A percentile compares a stretch with the other conserved stretches of the same genome.
Conservation (phyloP, 2,329 filamentous ascomycete species). For the Colletotrichum theobromicola region DNA sequence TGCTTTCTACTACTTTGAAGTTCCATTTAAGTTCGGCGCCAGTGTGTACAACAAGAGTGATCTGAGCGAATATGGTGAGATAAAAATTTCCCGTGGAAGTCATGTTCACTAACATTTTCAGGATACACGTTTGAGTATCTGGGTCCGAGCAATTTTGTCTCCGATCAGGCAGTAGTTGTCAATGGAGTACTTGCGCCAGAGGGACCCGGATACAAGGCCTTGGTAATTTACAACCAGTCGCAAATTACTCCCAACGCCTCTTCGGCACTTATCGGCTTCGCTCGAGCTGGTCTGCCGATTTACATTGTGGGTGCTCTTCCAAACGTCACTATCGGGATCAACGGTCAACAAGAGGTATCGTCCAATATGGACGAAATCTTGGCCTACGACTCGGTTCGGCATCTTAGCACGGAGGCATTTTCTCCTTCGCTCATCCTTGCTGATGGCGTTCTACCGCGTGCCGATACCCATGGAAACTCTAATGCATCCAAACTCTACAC, state of each 20-base stretch:
- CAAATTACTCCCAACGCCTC: background rate
- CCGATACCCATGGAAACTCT: background rate
- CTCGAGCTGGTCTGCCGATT: background rate
- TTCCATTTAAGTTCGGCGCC: background rate
- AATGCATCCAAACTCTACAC: background rate
- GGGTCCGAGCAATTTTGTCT: background rate
- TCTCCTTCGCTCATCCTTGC: background rate
- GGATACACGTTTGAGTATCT: background rate
- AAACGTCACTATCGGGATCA: background rate
- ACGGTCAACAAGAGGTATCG: background rate
- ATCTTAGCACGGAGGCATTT: background rate
- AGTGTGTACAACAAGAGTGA: background rate
- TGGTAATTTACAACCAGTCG: background rate
- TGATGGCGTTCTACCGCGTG: background rate
- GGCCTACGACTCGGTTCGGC: background rate
- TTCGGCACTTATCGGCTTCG: background rate
- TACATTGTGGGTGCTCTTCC: background rate
- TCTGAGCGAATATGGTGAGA: background rate
- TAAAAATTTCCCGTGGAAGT: background rate
- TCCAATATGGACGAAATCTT: background rate
- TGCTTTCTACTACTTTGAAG: background rate
- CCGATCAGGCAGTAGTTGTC: background rate
- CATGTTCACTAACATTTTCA: background rate
- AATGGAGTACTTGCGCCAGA: background rate
- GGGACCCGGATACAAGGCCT: background rate